Conservation (phyloP, 1,139 yeast genomes). For the Kodamaea derodonti region DNA sequence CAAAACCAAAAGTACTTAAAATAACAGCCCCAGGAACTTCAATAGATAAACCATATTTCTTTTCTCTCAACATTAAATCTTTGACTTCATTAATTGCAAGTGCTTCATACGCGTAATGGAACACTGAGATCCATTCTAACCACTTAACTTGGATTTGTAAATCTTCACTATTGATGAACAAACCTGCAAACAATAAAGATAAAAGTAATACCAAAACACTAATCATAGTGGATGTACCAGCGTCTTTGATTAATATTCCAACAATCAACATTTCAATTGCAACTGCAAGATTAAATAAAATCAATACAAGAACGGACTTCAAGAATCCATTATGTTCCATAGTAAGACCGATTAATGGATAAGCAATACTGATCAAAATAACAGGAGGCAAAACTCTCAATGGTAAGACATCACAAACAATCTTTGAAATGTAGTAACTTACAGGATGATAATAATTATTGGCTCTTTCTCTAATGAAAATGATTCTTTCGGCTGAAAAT, state of each 20-base stretch:
- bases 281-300: conserved; percentile 81
- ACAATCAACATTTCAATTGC: conserved; percentile 81
- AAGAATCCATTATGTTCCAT: conserved; percentile 76
- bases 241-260: conserved; percentile 81
- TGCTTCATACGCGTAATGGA: conserved; percentile 95
- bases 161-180: conserved; percentile 79
- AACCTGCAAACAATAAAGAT: conserved; percentile 86
- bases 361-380: conserved; percentile 75
- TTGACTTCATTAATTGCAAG: conserved; percentile 91
- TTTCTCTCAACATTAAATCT: conserved; percentile 76
- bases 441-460: conserved; percentile 88
- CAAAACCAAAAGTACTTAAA: conserved; percentile 89
- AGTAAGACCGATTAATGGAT: conserved; percentile 86
- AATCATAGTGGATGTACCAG: conserved; percentile 89
- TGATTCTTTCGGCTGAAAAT: conserved; percentile 81
- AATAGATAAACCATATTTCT: conserved; percentile 86
- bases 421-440: conserved; percentile 80
- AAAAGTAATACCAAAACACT: conserved; percentile 82
- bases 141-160: conserved; percentile 69
- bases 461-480: conserved; percentile 88
- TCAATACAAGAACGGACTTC: conserved; percentile 64
- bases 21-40: conserved; percentile 99
- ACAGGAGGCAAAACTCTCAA: conserved; percentile 87
- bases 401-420: conserved; percentile 85
- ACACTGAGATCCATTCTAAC: conserved; percentile 81